These are phyloP conservation scores for Alnus rubra DNA, from an alignment of 306 rosid species.

Conservation along the genomic window DNA sequence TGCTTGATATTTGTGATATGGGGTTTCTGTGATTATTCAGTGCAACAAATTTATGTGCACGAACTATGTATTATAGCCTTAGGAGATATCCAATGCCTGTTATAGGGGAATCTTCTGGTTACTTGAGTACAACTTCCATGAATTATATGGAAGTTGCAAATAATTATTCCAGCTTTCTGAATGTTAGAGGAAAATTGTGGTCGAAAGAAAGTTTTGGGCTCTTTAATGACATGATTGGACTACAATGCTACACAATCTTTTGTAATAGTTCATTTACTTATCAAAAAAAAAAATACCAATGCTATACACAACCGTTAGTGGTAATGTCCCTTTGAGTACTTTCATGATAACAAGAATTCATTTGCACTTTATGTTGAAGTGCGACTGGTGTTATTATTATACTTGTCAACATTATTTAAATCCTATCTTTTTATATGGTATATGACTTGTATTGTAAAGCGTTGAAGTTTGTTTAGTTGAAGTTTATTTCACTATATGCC, in stretches of 20 bases:
- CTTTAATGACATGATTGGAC: neutral
- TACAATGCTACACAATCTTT: neutral
- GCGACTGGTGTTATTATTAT: neutral
- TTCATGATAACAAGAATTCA: neutral
- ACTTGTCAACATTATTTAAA: neutral
- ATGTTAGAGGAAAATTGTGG: neutral
- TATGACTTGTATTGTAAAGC: neutral
- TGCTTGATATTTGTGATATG: neutral
- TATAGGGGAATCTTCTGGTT: neutral
- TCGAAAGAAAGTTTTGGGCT: neutral
- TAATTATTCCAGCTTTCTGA: neutral
- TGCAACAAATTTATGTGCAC: neutral
- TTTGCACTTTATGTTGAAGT: neutral
- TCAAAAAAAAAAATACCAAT: too few species aligned
- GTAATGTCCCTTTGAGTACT: neutral
- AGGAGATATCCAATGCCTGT: neutral
- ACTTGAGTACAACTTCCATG: neutral
- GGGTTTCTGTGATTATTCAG: neutral
- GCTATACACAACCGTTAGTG: neutral
- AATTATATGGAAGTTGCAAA: neutral
- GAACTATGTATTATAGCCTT: neutral
- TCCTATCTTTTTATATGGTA: neutral
- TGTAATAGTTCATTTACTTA: too few species aligned
- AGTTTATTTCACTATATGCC: neutral
- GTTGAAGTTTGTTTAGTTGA: neutral